Base-by-base conservation (phyloP, 139 green algal genomes). In the Chlamydomonas eustigma region DNA sequence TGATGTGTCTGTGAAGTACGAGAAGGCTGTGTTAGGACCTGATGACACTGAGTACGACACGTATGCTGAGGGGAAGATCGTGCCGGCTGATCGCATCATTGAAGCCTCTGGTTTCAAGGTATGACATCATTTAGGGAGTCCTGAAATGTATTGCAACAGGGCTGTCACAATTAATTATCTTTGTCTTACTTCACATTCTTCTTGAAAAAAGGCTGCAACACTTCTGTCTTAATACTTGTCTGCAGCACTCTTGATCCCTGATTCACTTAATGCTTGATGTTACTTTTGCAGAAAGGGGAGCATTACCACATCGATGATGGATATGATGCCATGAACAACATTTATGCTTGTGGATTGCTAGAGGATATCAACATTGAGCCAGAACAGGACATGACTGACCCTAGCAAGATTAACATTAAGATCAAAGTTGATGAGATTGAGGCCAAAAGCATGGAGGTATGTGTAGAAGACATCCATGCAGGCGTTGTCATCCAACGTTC, bases 241-340 rank as follows among this genome's bases (percentile, higher is more conserved):
- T n/a, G n/a, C n/a, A n/a, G n/a, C n/a, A n/a, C n/a, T n/a, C n/a
- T n/a, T n/a, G n/a, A n/a, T n/a, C n/a, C n/a, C n/a, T n/a, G n/a
- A n/a, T n/a, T n/a, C n/a, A n/a, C n/a, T n/a, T n/a, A n/a, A n/a
- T n/a, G n/a, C n/a, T n/a, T n/a, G n/a, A n/a, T n/a, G n/a, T n/a
- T n/a, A 37, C 6, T 67, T 76, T 39, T 39, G 74, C 80, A 89
- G 82, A 86, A 86, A 50, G 85, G 85, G 37, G 68, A 86, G 63
- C 85, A 90, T 80, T 90, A 90, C 82, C 85, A 90, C 72, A 82
- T 90, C 35, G 82, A 90, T 50, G 85, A 90, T 77, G 85, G 85
- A 35, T 86, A 90, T 44, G 85, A 90, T 52, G 85, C 85, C 63
- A 87, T 90, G 74, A 90, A 90, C 80, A 85, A 82, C 64, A 79